Evolutionary conservation across 1,284 basidiomycete species (phyloP).

Genomic region (Porodaedalea pini): DNA sequence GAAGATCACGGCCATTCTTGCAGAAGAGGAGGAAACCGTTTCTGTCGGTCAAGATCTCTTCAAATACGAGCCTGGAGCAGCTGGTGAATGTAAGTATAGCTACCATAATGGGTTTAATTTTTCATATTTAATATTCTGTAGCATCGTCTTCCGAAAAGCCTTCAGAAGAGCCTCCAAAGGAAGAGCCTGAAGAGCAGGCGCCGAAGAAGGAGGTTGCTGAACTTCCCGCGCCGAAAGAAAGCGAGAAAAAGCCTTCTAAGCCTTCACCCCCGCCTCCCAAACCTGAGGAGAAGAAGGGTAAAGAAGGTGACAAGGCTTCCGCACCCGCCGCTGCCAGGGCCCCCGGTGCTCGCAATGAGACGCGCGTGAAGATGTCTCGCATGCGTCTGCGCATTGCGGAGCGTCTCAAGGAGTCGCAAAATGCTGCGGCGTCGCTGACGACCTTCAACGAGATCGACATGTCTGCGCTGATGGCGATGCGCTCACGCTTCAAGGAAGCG

Average conservation of each 20-base stretch:
- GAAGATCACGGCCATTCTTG: constrained; percentile 84
- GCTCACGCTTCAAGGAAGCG: constrained; percentile 92
- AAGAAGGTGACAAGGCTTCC: constrained; percentile 30
- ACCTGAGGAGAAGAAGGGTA: constrained; percentile 27
- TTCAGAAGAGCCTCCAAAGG: constrained; percentile 38
- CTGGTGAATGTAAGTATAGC: constrained; percentile 43
- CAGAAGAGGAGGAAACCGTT: constrained; percentile 92
- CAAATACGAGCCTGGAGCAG: constrained; percentile 84
- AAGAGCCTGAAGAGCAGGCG: constrained; percentile 51
- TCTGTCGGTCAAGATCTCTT: constrained; percentile 94
- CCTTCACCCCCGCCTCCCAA: constrained; percentile 22
- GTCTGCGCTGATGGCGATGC: constrained; percentile 92
- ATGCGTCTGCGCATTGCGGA: constrained; percentile 98
- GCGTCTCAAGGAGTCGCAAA: constrained; percentile 97
- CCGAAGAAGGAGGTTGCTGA: constrained; percentile 43
- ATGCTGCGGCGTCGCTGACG: constrained; percentile 93
- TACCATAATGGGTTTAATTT: neutral
- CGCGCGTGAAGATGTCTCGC: constrained; percentile 93
- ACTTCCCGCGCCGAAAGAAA: constrained; percentile 37
- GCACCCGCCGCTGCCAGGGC: constrained; percentile 36
- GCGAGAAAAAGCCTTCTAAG: constrained; percentile 30
- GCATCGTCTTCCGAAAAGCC: constrained; percentile 28
- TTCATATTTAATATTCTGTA: neutral
- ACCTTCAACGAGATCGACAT: constrained; percentile 99
- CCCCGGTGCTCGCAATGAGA: constrained; percentile 75